Conservation (phyloP, 23 red algal genomes). For the Cyanidioschyzon merolae region DNA sequence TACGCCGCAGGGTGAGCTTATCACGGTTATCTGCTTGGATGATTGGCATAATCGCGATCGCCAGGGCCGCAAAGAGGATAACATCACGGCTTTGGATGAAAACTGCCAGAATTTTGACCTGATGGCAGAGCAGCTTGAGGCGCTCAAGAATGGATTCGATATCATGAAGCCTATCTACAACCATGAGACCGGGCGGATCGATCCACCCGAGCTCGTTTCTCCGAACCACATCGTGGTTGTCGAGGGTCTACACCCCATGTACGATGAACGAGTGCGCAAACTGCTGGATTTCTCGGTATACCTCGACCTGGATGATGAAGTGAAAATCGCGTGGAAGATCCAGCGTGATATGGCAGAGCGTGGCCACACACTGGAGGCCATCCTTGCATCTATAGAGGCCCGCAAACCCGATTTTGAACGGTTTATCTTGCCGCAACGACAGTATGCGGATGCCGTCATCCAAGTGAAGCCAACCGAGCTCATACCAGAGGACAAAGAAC, state of each 20-base stretch:
- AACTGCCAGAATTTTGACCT: conserved; percentile 87
- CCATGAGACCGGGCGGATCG: conserved; percentile 88
- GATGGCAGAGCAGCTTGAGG: conserved; percentile 76
- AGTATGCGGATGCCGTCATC: conserved; percentile 72
- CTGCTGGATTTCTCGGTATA: conserved; percentile 92
- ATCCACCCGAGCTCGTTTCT: conserved; percentile 76
- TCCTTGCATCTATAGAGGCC: conserved; percentile 85
- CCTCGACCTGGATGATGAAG: conserved; percentile 90
- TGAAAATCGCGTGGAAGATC: conserved; percentile 99
- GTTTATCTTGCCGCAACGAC: conserved; percentile 84
- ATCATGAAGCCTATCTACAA: conserved; percentile 99
- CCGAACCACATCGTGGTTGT: conserved; percentile 92
- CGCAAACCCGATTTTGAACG: conserved; percentile 85
- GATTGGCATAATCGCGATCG: conserved; percentile 89
- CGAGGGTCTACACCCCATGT: conserved; percentile 94
- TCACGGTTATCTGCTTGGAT: conserved; percentile 96
- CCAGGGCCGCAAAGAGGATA: conserved; percentile 61
- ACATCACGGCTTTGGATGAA: conserved; percentile 81
- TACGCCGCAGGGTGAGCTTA: conserved; percentile 90
- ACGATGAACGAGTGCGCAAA: conserved; percentile 56
- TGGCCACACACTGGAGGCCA: conserved; percentile 85
- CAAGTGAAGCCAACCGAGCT: conserved; percentile 79
- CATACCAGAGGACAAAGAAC: conserved; percentile 86
- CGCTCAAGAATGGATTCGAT: conserved; percentile 84
- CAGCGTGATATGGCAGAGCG: conserved; percentile 98